Evolutionary conservation across 139 green algal genomes (phyloP).

Genomic region (Chlorella sp.): DNA sequence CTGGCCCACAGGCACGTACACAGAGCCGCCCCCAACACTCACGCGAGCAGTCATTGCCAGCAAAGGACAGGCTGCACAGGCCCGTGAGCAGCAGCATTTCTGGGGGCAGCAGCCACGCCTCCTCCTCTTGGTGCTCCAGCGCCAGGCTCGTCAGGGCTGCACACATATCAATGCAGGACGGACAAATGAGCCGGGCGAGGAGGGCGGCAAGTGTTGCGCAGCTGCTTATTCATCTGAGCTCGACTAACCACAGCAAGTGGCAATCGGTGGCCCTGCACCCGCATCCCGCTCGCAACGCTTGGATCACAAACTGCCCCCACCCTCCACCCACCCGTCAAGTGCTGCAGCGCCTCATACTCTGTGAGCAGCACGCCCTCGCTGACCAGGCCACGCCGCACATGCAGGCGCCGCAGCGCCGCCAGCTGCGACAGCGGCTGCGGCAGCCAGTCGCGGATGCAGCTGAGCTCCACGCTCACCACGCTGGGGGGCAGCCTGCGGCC

Average conservation of each 20-base stretch:
- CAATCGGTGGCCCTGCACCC: too few relatives aligned
- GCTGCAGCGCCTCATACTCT: conserved; percentile 1
- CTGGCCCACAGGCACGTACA: background rate
- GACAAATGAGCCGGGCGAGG: too few relatives aligned
- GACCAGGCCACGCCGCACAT: background rate
- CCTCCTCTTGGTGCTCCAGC: conserved; percentile 31
- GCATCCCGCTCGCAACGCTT: too few relatives aligned
- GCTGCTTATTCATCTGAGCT: too few relatives aligned
- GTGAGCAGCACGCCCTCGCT: conserved; percentile 21
- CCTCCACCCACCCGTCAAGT: conserved; percentile 1
- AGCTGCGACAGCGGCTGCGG: conserved; percentile 25
- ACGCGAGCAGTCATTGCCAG: conserved; percentile 34
- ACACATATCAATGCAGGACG: too few relatives aligned
- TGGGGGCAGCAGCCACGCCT: conserved; percentile 18
- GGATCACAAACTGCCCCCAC: background rate
- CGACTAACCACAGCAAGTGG: too few relatives aligned
- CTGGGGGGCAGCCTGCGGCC: conserved; percentile 12
- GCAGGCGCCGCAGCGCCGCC: conserved; percentile 14
- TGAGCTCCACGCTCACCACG: background rate
- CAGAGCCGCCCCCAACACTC: background rate
- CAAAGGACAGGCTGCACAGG: conserved; percentile 30
- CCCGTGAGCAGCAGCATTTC: conserved; percentile 19
- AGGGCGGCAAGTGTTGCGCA: too few relatives aligned
- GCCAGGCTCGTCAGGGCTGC: conserved; percentile 19
- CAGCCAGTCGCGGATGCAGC: conserved; percentile 23